Percentiles rank a stretch among this genome's conserved stretches.
These are phyloP conservation scores for Penicillium longicatenatum DNA, from an alignment of 495 filamentous ascomycete genomes.

Conservation along the genomic window DNA sequence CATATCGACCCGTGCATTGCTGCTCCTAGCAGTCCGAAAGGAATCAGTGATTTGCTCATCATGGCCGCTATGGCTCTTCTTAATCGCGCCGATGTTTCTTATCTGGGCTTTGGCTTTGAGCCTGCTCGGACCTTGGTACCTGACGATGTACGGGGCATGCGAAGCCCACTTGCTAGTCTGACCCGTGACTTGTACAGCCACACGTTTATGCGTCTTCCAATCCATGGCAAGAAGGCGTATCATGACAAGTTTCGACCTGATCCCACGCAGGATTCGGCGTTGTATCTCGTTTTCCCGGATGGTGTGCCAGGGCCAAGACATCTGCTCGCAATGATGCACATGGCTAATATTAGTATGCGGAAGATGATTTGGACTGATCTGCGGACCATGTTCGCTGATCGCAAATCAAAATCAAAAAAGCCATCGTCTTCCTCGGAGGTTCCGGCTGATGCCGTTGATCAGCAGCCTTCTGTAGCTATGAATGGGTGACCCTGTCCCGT, in stretches of 20 bases:
- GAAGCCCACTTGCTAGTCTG: slow-evolving; percentile 21
- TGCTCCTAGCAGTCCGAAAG: slow-evolving; percentile 34
- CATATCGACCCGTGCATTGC: slow-evolving; percentile 49
- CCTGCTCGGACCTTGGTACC: slow-evolving; percentile 27
- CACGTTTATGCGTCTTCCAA: slow-evolving; percentile 34
- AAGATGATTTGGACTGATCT: slow-evolving; percentile 30
- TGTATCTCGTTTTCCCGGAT: slow-evolving; percentile 40
- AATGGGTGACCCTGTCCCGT: neutral
- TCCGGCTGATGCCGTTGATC: neutral
- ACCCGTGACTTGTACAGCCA: slow-evolving; percentile 32
- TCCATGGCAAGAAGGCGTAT: slow-evolving; percentile 46
- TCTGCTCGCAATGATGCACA: slow-evolving; percentile 42
- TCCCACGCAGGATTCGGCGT: slow-evolving; percentile 27
- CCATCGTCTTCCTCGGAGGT: neutral
- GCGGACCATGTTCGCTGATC: slow-evolving; percentile 5
- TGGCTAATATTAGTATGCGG: slow-evolving; percentile 40
- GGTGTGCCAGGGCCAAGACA: slow-evolving; percentile 33
- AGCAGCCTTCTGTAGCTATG: neutral
- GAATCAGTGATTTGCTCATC: slow-evolving; percentile 42
- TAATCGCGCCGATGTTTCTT: slow-evolving; percentile 29
- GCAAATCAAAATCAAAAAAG: slow-evolving; percentile 5
- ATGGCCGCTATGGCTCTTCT: slow-evolving; percentile 42
- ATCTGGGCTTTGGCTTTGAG: slow-evolving; percentile 46
- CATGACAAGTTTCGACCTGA: slow-evolving; percentile 47
- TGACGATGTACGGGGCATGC: slow-evolving; percentile 35